Evolutionary conservation across 1,284 basidiomycete genomes (phyloP), one percentile per base, ranked within the genome.

Genomic region (Gymnopus androsaceus): DNA sequence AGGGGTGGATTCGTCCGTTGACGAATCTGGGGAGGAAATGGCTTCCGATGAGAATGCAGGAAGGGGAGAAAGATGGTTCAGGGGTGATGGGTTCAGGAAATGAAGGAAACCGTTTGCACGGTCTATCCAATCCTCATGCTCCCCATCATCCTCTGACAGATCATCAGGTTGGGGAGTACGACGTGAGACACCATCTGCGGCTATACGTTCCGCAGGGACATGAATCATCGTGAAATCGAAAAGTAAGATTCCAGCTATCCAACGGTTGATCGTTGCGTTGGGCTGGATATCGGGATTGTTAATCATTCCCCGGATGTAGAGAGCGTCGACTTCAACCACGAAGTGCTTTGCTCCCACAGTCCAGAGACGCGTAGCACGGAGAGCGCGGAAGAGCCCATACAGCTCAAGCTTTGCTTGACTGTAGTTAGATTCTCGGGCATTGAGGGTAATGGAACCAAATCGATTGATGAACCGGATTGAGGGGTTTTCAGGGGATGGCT

Each of bases 351-450:
- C n/a, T n/a, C n/a, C n/a, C n/a, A n/a, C n/a, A n/a, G n/a, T n/a
- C n/a, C n/a, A n/a, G n/a, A n/a, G n/a, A n/a, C n/a, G n/a, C n/a
- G n/a, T n/a, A n/a, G n/a, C n/a, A n/a, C n/a, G n/a, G n/a, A n/a
- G n/a, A n/a, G n/a, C n/a, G 0, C 67, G 55, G 46, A 66, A 72
- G 0, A 75, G 59, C 0, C 73, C 70, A 51, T 66, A 72, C 0
- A 75, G 59, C 50, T 75, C 69, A 3, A 68, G 33, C 52, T 74
- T 73, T 1, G 68, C 59, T 54, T 76, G 74, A 2, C 69, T 73
- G 47, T 69, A 72, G 1, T 64, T 36, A 2, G 63, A 17, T 59
- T 75, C 68, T 4, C 59, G 52, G 0, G 69, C 61, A 25, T 65
- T 71, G 48, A 64, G 60, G 0, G 67, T 61, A 25, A 72, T 72